Percentiles rank a stretch among this genome's conserved stretches.
Evolutionary conservation across 78 protist genomes (phyloP).

Genomic region (Dictyostelium citrinum): DNA sequence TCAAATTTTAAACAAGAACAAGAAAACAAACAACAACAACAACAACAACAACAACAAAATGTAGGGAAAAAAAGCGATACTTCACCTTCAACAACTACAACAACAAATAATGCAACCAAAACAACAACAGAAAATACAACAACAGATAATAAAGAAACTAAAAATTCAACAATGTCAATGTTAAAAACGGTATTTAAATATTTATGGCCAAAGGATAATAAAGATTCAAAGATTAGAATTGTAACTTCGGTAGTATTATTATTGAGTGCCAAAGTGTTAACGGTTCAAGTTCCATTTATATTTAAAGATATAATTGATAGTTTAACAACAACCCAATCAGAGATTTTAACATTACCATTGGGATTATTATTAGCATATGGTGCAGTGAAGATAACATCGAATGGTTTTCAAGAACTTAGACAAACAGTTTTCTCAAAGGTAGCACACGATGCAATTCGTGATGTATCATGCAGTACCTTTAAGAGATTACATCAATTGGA

Average conservation of each 20-base stretch:
- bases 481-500: conserved; percentile 87
- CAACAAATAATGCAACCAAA: background rate
- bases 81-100: background rate
- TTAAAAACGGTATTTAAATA: conserved; percentile 47
- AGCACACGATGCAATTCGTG: conserved; percentile 83
- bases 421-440: conserved; percentile 88
- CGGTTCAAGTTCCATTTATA: conserved; percentile 87
- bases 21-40: background rate
- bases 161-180: conserved; percentile 58
- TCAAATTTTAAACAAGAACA: background rate
- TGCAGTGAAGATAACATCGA: conserved; percentile 69
- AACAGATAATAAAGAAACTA: background rate
- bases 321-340: background rate
- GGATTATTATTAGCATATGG: conserved; percentile 74
- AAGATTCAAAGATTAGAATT: conserved; percentile 52
- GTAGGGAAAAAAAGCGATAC: background rate
- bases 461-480: conserved; percentile 77
- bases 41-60: background rate
- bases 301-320: conserved; percentile 91
- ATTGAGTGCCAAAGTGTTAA: conserved; percentile 54
- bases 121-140: background rate
- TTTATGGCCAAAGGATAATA: conserved; percentile 72
- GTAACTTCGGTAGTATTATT: conserved; percentile 26
- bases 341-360: conserved; percentile 11
- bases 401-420: conserved; percentile 79